These are phyloP conservation scores for Diaporthe citri DNA, from an alignment of 2,329 filamentous ascomycete genomes.

Conservation along the genomic window DNA sequence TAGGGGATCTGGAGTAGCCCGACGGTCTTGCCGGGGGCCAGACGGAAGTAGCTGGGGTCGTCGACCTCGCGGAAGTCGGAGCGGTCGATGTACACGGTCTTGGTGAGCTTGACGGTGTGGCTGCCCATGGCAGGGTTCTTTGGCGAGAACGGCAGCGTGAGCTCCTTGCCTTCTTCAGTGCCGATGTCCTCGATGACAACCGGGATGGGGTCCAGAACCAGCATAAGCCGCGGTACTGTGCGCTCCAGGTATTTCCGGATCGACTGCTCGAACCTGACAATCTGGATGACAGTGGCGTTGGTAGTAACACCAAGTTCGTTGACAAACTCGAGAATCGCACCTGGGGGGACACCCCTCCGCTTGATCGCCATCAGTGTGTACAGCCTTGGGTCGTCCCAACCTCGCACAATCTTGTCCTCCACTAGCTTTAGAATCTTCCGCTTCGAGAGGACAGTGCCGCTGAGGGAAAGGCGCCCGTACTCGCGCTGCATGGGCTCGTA, in stretches of 20 bases:
- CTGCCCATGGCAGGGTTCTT: constrained; percentile 49
- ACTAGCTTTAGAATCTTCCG: constrained; percentile 86
- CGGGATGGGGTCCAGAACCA: constrained; percentile 87
- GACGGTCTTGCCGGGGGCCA: constrained; percentile 76
- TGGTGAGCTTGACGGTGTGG: constrained; percentile 64
- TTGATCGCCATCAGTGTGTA: constrained; percentile 89
- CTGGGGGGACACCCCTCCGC: constrained; percentile 87
- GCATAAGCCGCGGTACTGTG: constrained; percentile 89
- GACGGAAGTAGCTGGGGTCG: constrained; percentile 76
- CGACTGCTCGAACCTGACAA: constrained; percentile 84
- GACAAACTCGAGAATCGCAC: constrained; percentile 89
- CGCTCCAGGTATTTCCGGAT: constrained; percentile 89
- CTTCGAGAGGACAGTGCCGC: constrained; percentile 89
- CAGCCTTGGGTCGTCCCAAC: constrained; percentile 91
- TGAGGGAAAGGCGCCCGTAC: constrained; percentile 79
- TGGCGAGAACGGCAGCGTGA: constrained; percentile 76
- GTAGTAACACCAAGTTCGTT: constrained; percentile 94
- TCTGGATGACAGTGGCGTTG: constrained; percentile 81
- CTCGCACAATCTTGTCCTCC: constrained; percentile 75
- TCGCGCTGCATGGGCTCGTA: constrained; percentile 91
- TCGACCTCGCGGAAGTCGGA: constrained; percentile 78
- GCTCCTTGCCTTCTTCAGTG: constrained; percentile 70
- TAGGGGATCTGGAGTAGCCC: constrained; percentile 75
- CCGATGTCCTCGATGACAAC: constrained; percentile 85
- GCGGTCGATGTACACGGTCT: constrained; percentile 77